A percentile compares a stretch with the other conserved stretches of the same genome.
phyloP scores from a whole-genome alignment of 208 protist species.

The Crithidia thermophila region DNA sequence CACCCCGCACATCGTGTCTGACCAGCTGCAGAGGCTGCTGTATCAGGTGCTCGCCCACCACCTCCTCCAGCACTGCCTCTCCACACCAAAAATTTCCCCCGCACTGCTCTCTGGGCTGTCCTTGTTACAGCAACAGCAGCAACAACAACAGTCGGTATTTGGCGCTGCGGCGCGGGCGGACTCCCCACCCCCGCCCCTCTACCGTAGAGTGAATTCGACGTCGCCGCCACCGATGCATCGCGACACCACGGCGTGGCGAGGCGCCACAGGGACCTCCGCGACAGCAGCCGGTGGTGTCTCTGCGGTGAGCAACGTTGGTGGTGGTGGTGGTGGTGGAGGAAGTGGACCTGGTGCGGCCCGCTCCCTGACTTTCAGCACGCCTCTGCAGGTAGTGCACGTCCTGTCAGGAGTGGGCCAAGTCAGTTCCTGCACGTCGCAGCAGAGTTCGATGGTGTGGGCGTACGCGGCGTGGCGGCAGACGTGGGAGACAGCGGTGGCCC shows the following conservation, averaged over 20 bases:
- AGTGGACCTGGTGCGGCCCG: neutral
- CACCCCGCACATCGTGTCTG: neutral
- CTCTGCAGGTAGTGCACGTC: constrained; percentile 21
- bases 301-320: neutral
- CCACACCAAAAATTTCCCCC: neutral
- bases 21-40: constrained; percentile 6
- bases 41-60: constrained; percentile 27
- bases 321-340: neutral
- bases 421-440: neutral
- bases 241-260: too few relatives aligned
- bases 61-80: constrained; percentile 23
- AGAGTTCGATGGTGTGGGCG: constrained; percentile 6
- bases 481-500: constrained; percentile 24
- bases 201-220: too few relatives aligned
- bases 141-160: neutral
- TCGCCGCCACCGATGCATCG: too few relatives aligned
- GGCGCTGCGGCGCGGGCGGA: too few relatives aligned
- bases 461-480: constrained; percentile 29
- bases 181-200: too few relatives aligned
- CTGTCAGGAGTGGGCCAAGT: too few relatives aligned
- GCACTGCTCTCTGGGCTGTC: too few relatives aligned
- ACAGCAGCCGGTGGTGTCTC: neutral
- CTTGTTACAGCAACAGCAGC: neutral
- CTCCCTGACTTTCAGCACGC: constrained; percentile 7
- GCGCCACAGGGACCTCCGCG: too few relatives aligned